A percentile compares a stretch with the other conserved stretches of the same genome.
phyloP scores from a whole-genome alignment of 2,329 filamentous ascomycete genomes.

The Alternaria ethzedia region DNA sequence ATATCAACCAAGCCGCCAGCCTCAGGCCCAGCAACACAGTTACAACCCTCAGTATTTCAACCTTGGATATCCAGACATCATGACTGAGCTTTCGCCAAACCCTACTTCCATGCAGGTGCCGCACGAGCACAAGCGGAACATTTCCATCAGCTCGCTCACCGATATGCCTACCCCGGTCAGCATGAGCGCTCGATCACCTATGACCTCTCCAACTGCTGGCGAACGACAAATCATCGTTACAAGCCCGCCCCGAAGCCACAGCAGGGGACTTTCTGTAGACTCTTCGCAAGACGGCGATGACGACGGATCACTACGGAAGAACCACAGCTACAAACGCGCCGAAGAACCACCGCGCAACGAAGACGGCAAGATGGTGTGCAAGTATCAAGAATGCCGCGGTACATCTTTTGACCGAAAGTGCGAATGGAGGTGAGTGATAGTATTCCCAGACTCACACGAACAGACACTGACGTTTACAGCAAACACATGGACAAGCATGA shows the following conservation, averaged over 20 bases:
- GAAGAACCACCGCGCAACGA: slow-evolving; percentile 66
- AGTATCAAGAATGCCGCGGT: slow-evolving; percentile 69
- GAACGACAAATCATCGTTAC: slow-evolving; percentile 30
- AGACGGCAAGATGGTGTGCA: slow-evolving; percentile 80
- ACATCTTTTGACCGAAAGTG: slow-evolving; percentile 81
- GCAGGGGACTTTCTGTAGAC: slow-evolving; percentile 34
- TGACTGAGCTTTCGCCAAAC: slow-evolving; percentile 33
- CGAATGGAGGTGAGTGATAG: slow-evolving; percentile 83
- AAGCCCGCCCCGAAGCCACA: slow-evolving; percentile 28
- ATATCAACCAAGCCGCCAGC: slow-evolving; percentile 36
- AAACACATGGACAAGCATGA: slow-evolving; percentile 99
- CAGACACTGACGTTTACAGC: slow-evolving; percentile 55
- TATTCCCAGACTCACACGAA: slow-evolving; percentile 22
- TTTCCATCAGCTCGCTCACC: slow-evolving; percentile 35
- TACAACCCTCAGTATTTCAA: slow-evolving; percentile 29
- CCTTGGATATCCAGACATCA: slow-evolving; percentile 23
- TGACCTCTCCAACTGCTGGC: slow-evolving; percentile 32
- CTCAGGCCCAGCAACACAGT: slow-evolving; percentile 40
- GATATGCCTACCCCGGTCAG: slow-evolving; percentile 47
- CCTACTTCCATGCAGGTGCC: slow-evolving; percentile 28
- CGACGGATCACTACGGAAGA: slow-evolving; percentile 41
- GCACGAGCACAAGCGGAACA: slow-evolving; percentile 41
- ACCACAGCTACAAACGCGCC: slow-evolving; percentile 48
- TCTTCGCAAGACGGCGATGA: slow-evolving; percentile 42
- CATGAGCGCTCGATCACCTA: slow-evolving; percentile 38